phyloP scores from a whole-genome alignment of 2,329 filamentous ascomycete genomes.

The Trichoderma koningiopsis region DNA sequence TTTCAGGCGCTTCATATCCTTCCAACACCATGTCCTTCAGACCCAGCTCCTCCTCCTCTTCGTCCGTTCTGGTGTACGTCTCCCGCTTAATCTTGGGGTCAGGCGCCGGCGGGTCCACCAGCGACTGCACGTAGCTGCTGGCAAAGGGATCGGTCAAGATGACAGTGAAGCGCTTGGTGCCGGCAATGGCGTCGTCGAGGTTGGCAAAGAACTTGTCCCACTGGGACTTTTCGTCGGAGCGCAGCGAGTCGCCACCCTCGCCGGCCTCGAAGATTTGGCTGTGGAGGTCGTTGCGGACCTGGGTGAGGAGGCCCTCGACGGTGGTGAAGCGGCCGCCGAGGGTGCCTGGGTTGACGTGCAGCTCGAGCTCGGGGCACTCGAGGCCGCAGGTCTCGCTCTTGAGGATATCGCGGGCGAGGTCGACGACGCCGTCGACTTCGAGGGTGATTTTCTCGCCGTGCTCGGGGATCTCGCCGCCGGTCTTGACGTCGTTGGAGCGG shows the following conservation, averaged over 20 bases:
- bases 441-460: slow-evolving; percentile 84
- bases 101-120: slow-evolving; percentile 68
- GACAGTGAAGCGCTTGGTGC: slow-evolving; percentile 78
- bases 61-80: slow-evolving; percentile 82
- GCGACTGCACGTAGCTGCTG: slow-evolving; percentile 90
- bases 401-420: slow-evolving; percentile 89
- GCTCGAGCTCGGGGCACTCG: slow-evolving; percentile 81
- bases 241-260: slow-evolving; percentile 77
- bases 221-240: slow-evolving; percentile 61
- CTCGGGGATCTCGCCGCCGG: slow-evolving; percentile 86
- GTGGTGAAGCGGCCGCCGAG: slow-evolving; percentile 96
- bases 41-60: slow-evolving; percentile 93
- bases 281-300: slow-evolving; percentile 87
- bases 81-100: slow-evolving; percentile 81
- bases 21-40: slow-evolving; percentile 92
- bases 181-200: slow-evolving; percentile 76
- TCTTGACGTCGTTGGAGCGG: slow-evolving; percentile 96
- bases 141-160: slow-evolving; percentile 86
- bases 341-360: slow-evolving; percentile 89
- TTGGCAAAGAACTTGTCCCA: slow-evolving; percentile 83
- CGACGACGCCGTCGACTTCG: slow-evolving; percentile 66
- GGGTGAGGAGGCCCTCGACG: slow-evolving; percentile 87
- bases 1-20: slow-evolving; percentile 64
- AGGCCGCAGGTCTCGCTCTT: slow-evolving; percentile 93
- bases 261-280: slow-evolving; percentile 79